Percentiles rank a stretch among this genome's conserved stretches.
phyloP scores from a whole-genome alignment of 2,329 filamentous ascomycete species.

The Lecanosticta acicola region DNA sequence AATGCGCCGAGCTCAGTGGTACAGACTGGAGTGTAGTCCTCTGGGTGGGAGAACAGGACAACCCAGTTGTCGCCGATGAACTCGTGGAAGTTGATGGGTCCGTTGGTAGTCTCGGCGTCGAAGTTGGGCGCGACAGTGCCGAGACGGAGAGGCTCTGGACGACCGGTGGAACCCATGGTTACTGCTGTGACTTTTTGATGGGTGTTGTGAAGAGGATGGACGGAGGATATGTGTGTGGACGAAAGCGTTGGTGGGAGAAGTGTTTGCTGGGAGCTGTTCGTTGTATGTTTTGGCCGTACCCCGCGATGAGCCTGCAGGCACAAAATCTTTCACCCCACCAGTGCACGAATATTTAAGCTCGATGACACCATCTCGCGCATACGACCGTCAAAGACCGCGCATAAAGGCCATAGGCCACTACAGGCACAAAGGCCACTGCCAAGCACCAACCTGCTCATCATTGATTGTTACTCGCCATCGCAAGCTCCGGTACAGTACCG shows the following conservation, averaged over 20 bases:
- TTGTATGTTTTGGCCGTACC: no score
- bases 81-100: constrained; percentile 64
- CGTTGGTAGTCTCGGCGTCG: constrained; percentile 60
- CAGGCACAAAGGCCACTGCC: no score
- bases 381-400: no score
- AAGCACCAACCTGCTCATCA: no score
- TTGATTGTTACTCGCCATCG: no score
- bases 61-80: constrained; percentile 67
- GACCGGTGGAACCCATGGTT: constrained; percentile 2
- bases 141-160: constrained; percentile 51
- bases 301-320: no score
- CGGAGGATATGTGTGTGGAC: background rate
- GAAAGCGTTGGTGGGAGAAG: background rate
- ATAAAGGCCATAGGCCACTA: no score
- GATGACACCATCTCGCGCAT: background rate
- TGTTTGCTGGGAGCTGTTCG: no score
- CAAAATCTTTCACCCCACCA: background rate
- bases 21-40: constrained; percentile 56
- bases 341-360: background rate
- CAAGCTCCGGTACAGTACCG: no score
- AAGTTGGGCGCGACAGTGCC: constrained; percentile 65
- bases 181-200: background rate
- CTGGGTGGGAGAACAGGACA: constrained; percentile 66
- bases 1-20: constrained; percentile 60
- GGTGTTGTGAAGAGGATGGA: background rate